phyloP scores from a whole-genome alignment of 768 basidiomycete species.

The Leccinum variicolor region DNA sequence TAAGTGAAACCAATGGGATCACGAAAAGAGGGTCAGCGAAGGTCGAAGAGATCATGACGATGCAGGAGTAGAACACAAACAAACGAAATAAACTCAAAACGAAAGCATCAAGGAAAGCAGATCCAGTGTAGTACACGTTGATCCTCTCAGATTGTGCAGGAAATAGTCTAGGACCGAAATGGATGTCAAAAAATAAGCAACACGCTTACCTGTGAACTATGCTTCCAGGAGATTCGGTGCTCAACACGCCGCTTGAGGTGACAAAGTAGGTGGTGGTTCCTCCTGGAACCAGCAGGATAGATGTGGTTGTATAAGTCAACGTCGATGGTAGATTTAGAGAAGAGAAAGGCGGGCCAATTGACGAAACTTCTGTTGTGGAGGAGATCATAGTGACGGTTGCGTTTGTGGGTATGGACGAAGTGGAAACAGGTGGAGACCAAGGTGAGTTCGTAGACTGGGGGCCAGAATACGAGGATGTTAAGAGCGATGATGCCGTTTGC shows the following conservation, averaged over 20 bases:
- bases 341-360: background rate
- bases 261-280: slow-evolving; percentile 16
- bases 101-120: background rate
- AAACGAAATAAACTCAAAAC: background rate
- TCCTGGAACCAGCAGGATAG: slow-evolving; percentile 12
- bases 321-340: background rate
- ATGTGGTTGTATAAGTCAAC: slow-evolving; percentile 22
- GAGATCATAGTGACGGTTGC: slow-evolving; percentile 14
- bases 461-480: slow-evolving; percentile 1
- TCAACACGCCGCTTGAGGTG: slow-evolving; percentile 22
- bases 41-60: slow-evolving; percentile 13
- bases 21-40: slow-evolving; percentile 17
- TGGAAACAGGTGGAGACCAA: background rate
- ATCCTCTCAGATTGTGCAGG: slow-evolving; percentile 9
- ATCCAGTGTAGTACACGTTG: slow-evolving; percentile 5
- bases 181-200: background rate
- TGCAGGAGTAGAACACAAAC: slow-evolving; percentile 17
- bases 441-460: background rate
- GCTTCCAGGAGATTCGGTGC: slow-evolving; percentile 14
- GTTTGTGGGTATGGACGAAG: background rate
- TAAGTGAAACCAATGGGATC: slow-evolving; percentile 13
- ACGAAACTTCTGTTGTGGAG: slow-evolving; percentile 12
- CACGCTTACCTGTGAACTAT: slow-evolving; percentile 14
- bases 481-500: background rate
- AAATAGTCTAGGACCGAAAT: background rate